These are phyloP conservation scores for Floccularia luteovirens DNA, from an alignment of 768 basidiomycete species.

Conservation along the genomic window DNA sequence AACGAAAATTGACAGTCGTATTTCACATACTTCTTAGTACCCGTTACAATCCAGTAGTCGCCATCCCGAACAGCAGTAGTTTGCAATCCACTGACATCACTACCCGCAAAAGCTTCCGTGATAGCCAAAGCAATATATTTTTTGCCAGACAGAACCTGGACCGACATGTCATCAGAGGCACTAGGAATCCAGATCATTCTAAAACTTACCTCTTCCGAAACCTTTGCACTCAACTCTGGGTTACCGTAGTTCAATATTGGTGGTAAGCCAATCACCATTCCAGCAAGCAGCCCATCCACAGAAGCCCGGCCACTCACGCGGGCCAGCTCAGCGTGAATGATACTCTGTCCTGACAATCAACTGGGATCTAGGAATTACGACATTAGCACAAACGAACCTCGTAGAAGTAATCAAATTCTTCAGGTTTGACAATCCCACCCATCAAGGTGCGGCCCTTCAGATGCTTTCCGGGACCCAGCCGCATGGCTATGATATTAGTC, in stretches of 20 bases:
- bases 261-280: slow-evolving; percentile 81
- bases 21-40: slow-evolving; percentile 76
- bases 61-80: slow-evolving; percentile 85
- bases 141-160: slow-evolving; percentile 51
- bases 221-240: slow-evolving; percentile 57
- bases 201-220: slow-evolving; percentile 57
- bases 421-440: slow-evolving; percentile 67
- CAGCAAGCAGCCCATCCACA: slow-evolving; percentile 79
- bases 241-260: slow-evolving; percentile 86
- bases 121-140: slow-evolving; percentile 89
- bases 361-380: slow-evolving; percentile 2
- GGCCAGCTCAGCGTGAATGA: slow-evolving; percentile 75
- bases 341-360: slow-evolving; percentile 37
- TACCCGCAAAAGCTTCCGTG: slow-evolving; percentile 89
- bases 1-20: neutral
- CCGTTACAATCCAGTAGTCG: slow-evolving; percentile 81
- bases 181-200: neutral
- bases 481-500: slow-evolving; percentile 79
- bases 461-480: slow-evolving; percentile 86
- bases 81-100: slow-evolving; percentile 78
- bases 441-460: slow-evolving; percentile 71
- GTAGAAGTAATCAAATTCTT: slow-evolving; percentile 94
- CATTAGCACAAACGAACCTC: slow-evolving; percentile 40
- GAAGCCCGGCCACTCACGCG: slow-evolving; percentile 83
- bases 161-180: neutral